phyloP scores from a whole-genome alignment of 805 yeast species.

The Torulaspora microellipsoides region DNA sequence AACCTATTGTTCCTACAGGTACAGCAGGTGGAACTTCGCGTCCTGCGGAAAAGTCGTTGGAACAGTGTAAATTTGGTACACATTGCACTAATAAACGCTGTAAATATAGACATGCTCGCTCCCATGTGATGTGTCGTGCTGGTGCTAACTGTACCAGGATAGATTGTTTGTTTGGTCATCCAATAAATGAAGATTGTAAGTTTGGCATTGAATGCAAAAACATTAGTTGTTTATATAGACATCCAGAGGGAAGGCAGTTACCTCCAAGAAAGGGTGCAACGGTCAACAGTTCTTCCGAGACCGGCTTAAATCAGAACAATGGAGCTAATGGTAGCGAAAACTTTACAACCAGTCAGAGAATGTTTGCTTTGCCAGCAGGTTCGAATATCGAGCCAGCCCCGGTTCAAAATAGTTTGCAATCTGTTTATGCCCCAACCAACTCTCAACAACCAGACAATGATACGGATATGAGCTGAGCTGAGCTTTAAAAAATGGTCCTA shows the following conservation, averaged over 20 bases:
- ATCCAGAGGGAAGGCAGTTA: slow-evolving; percentile 68
- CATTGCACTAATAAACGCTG: slow-evolving; percentile 75
- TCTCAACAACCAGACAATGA: slow-evolving; percentile 19
- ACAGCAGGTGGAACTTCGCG: slow-evolving; percentile 11
- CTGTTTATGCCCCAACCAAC: slow-evolving; percentile 21
- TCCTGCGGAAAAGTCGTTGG: slow-evolving; percentile 51
- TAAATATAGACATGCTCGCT: slow-evolving; percentile 78
- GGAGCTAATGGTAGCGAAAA: slow-evolving; percentile 16
- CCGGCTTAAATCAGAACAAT: slow-evolving; percentile 20
- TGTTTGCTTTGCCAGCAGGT: slow-evolving; percentile 74
- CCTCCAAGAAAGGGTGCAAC: slow-evolving; percentile 36
- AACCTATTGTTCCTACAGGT: slow-evolving; percentile 13
- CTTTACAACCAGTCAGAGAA: slow-evolving; percentile 48
- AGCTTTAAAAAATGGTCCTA: neutral
- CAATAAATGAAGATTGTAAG: slow-evolving; percentile 72
- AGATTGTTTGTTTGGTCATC: slow-evolving; percentile 82
- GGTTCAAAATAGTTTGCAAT: slow-evolving; percentile 37
- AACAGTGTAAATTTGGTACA: slow-evolving; percentile 76
- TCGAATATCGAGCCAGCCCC: slow-evolving; percentile 68
- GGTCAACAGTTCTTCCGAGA: slow-evolving; percentile 23
- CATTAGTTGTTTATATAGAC: slow-evolving; percentile 64
- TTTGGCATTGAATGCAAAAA: slow-evolving; percentile 75
- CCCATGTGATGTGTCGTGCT: slow-evolving; percentile 71
- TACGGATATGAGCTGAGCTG: slow-evolving; percentile 26
- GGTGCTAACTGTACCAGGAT: slow-evolving; percentile 73